A percentile compares a stretch with the other conserved stretches of the same genome.
phyloP scores from a whole-genome alignment of 768 basidiomycete species.

The Rhodotorula babjevae region DNA sequence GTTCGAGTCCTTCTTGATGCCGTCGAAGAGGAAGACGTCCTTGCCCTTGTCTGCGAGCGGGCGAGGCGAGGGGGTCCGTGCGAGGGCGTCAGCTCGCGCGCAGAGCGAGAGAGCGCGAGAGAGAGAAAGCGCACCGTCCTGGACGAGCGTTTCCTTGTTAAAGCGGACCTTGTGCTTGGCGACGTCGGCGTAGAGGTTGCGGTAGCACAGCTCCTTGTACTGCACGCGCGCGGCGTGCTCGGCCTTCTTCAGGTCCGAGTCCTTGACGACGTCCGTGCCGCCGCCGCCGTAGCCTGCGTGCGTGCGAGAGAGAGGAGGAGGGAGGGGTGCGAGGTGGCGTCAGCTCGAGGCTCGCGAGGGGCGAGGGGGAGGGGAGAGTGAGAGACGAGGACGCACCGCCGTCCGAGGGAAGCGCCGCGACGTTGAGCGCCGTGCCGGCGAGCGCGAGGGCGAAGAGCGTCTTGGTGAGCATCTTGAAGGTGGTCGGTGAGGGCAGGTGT shows the following conservation, averaged over 20 bases:
- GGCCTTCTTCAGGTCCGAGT: background rate
- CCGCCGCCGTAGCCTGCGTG: background rate
- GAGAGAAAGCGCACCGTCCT: background rate
- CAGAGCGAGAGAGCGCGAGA: rapidly evolving
- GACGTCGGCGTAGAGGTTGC: slow-evolving; percentile 1
- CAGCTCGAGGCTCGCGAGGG: no score
- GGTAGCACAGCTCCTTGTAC: background rate
- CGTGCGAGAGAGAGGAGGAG: background rate
- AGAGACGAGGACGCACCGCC: no score
- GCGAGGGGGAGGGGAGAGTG: no score
- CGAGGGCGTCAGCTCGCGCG: no score
- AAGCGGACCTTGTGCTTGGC: background rate
- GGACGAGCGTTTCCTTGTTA: background rate
- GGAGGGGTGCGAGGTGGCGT: no score
- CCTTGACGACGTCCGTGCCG: background rate
- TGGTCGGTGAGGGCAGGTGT: no score
- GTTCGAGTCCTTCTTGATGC: slow-evolving; percentile 9
- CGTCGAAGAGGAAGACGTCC: slow-evolving; percentile 13
- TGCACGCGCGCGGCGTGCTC: no score
- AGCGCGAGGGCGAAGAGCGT: no score
- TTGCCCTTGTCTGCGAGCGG: background rate
- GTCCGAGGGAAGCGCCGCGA: no score
- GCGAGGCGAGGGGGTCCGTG: no score
- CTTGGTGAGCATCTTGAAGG: no score
- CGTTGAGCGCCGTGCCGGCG: no score